phyloP scores from a whole-genome alignment of 495 filamentous ascomycete genomes.

The Penicillium roqueforti region DNA sequence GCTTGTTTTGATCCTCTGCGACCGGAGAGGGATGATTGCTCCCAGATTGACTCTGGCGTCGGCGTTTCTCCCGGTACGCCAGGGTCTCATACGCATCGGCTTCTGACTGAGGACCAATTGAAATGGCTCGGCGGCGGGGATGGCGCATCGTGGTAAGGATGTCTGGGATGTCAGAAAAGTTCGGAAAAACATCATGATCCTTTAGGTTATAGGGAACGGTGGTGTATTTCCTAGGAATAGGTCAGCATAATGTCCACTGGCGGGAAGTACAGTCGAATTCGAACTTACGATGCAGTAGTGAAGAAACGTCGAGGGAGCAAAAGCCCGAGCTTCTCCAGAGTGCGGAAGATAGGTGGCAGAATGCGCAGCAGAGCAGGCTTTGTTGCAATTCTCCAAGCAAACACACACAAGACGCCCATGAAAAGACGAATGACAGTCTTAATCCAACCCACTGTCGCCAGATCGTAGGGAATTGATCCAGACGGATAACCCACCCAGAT shows the following conservation, averaged over 20 bases:
- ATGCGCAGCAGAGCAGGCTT: constrained; percentile 75
- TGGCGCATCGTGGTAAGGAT: constrained; percentile 76
- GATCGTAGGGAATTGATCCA: constrained; percentile 60
- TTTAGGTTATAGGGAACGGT: constrained; percentile 71
- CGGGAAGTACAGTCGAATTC: constrained; percentile 5
- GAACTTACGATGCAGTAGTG: constrained; percentile 71
- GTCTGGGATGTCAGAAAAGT: constrained; percentile 74
- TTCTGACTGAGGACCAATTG: constrained; percentile 88
- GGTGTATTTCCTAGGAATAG: constrained; percentile 64
- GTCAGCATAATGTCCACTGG: neutral
- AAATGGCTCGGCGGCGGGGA: constrained; percentile 75
- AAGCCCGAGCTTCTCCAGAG: constrained; percentile 74
- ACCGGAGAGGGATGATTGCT: constrained; percentile 26
- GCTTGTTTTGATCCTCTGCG: constrained; percentile 17
- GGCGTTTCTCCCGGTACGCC: constrained; percentile 80
- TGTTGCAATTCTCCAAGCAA: constrained; percentile 81
- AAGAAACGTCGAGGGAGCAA: constrained; percentile 83
- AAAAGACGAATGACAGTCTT: constrained; percentile 61
- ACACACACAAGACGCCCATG: constrained; percentile 75
- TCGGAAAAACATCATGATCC: constrained; percentile 82
- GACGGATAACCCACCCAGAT: constrained; percentile 56
- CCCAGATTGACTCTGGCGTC: constrained; percentile 65
- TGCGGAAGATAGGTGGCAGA: constrained; percentile 81
- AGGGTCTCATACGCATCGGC: constrained; percentile 95
- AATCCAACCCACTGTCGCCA: constrained; percentile 57